These are phyloP conservation scores for Botrytis deweyae DNA, from an alignment of 2,329 filamentous ascomycete genomes.

Conservation along the genomic window DNA sequence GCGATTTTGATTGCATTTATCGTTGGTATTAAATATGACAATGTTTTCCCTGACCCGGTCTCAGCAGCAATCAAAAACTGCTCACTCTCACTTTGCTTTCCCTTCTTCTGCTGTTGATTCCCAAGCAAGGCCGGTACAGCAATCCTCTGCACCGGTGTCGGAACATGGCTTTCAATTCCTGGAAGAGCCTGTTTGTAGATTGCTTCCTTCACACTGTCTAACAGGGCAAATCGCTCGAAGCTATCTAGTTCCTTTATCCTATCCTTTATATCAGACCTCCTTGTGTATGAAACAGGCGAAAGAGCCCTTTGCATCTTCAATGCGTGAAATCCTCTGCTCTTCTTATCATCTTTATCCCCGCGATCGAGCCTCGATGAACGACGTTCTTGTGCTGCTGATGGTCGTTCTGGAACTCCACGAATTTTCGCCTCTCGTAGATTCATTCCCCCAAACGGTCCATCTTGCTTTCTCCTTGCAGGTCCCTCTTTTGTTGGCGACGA, in stretches of 20 bases:
- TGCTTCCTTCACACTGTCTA: constrained; percentile 69
- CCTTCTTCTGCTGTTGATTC: constrained; percentile 43
- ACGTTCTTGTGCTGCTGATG: constrained; percentile 31
- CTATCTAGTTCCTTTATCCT: constrained; percentile 66
- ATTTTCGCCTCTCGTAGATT: constrained; percentile 52
- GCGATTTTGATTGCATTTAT: constrained; percentile 81
- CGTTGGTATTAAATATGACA: constrained; percentile 84
- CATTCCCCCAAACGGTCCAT: constrained; percentile 59
- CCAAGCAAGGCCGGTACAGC: constrained; percentile 81
- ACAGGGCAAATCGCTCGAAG: constrained; percentile 78
- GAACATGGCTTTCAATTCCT: constrained; percentile 70
- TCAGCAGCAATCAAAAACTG: constrained; percentile 87
- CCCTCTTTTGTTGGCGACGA: constrained; percentile 24
- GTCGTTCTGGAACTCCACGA: constrained; percentile 42
- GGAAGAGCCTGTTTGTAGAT: constrained; percentile 72
- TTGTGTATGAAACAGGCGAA: constrained; percentile 72
- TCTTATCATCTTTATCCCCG: constrained; percentile 35
- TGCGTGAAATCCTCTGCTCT: constrained; percentile 60
- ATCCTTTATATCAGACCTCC: constrained; percentile 52
- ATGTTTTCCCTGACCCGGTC: constrained; percentile 94
- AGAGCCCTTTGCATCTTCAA: constrained; percentile 91
- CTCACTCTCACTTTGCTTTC: constrained; percentile 39
- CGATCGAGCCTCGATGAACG: constrained; percentile 22
- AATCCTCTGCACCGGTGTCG: constrained; percentile 85
- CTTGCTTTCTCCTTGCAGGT: constrained; percentile 44